Base-by-base conservation (phyloP, 805 yeast genomes). In the Wickerhamomyces chambardii region DNA sequence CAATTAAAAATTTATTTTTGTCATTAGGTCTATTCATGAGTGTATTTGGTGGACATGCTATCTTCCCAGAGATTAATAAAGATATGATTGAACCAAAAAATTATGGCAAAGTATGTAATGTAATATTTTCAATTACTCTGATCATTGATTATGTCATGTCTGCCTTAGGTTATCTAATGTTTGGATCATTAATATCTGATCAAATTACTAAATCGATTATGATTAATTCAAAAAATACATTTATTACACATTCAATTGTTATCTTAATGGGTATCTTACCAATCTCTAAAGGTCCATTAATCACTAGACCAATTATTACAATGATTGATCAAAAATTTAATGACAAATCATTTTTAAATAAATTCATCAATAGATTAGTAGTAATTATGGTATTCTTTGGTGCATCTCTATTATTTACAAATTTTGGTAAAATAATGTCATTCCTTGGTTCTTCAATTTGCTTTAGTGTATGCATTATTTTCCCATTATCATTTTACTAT, bases 21-120 rank as follows among this genome's bases (percentile, higher is more conserved):
- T 69, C 81, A 2, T 61, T 76, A 33, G 84, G 84, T 11, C 76
- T 78, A 35, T 67, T 77, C 40, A 67, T 78, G 67, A 81, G 89
- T 4, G 89, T 90, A 1, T 84, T 83, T 64, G 87, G 92, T 6
- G 90, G 92, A 0, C 92, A 84, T 57, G 85, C 92, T 5, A 73
- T 84, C 18, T 84, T 83, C 48, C 92, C 92, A 3, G 83, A 83
- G 44, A 63, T 83, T 35, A 78, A 75, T 51, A 67, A 76, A 26
- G 94, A 83, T 54, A 78, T 83, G 82, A 66, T 83, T 36, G 81
- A 75, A 44, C 89, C 90, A 4, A 43, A 59, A 19, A 76, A 79
- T 47, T 83, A 73, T 51, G 44, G 53, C n/a, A 50, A 53, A 17
- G 67, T 79, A 38, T 63, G 79, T 35, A 64, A 68, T 28, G 53